Conservation (phyloP, 495 filamentous ascomycete genomes). For the Penicillium waksmanii region DNA sequence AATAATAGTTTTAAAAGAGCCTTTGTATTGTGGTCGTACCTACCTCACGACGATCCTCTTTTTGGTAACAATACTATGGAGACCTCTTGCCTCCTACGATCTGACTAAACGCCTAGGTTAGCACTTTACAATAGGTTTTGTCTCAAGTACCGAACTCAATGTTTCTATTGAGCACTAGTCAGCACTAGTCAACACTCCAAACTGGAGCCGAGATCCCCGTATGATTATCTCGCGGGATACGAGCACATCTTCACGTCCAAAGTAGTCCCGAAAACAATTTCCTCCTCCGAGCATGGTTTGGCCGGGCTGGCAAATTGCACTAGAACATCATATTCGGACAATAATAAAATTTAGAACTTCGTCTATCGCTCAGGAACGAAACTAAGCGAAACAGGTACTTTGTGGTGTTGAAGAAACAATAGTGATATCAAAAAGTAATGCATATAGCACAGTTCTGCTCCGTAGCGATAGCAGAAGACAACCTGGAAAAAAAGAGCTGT, state of each 20-base stretch:
- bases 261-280: not conserved
- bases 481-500: not conserved
- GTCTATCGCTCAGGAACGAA: not conserved
- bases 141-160: not conserved
- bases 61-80: no score
- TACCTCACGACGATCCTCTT: no score
- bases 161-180: not conserved
- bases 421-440: not conserved
- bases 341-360: not conserved
- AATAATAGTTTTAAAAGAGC: no score
- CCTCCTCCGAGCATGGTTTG: not conserved
- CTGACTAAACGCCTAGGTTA: no score
- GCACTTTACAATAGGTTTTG: not conserved
- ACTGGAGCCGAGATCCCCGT: not conserved
- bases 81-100: no score
- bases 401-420: not conserved
- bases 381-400: not conserved
- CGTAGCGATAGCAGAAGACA: not conserved
- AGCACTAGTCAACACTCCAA: not conserved
- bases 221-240: not conserved
- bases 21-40: no score
- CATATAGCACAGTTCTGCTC: not conserved
- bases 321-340: not conserved
- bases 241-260: not conserved
- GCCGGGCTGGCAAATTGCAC: not conserved